Evolutionary conservation across 495 filamentous ascomycete species (phyloP).

Genomic region (Gamarada debralockiae): DNA sequence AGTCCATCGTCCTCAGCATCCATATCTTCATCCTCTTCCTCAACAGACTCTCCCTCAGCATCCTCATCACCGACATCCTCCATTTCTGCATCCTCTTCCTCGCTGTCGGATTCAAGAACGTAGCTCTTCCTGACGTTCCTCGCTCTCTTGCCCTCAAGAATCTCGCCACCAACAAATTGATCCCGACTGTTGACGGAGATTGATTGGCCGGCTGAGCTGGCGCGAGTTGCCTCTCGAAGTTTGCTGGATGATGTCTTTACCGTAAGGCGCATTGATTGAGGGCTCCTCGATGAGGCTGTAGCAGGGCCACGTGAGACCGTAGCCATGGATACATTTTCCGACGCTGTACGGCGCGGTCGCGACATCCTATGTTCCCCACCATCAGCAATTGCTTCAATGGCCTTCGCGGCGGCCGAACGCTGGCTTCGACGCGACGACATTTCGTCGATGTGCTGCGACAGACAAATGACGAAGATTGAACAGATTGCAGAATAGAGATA

Average conservation of each 20-base stretch:
- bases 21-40: conserved; percentile 34
- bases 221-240: conserved; percentile 69
- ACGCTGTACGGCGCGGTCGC: conserved; percentile 19
- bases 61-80: conserved; percentile 41
- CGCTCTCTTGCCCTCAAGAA: conserved; percentile 56
- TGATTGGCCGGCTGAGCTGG: conserved; percentile 10
- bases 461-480: neutral
- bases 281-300: conserved; percentile 48
- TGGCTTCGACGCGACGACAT: conserved; percentile 46
- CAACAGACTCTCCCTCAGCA: conserved; percentile 29
- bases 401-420: conserved; percentile 41
- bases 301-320: conserved; percentile 51
- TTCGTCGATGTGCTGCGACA: conserved; percentile 21
- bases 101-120: conserved; percentile 53
- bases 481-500: conserved; percentile 1
- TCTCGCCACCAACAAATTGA: conserved; percentile 50
- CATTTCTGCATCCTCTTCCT: conserved; percentile 44
- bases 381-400: conserved; percentile 29
- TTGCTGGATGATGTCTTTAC: conserved; percentile 83
- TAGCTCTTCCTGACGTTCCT: conserved; percentile 66
- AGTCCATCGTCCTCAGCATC: conserved; percentile 43
- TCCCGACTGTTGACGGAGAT: conserved; percentile 27
- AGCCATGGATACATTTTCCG: conserved; percentile 24
- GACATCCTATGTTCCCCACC: conserved; percentile 9
- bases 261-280: conserved; percentile 69